Percentiles rank a stretch among this genome's conserved stretches.
Conservation (phyloP, 805 yeast genomes). For the Priceomyces melissophilus region DNA sequence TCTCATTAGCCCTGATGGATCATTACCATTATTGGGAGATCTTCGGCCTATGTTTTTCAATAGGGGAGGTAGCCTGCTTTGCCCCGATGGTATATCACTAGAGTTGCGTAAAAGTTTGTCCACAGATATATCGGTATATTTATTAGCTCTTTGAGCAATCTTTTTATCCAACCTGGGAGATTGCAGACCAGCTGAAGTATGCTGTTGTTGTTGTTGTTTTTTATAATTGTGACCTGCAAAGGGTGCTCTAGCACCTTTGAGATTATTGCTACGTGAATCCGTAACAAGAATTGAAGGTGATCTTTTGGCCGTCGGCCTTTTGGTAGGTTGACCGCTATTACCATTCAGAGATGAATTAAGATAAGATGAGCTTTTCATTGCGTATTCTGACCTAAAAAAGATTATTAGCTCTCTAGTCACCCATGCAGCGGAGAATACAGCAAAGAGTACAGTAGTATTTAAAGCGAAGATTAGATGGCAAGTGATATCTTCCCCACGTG, state of each 20-base stretch:
- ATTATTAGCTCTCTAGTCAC: not conserved
- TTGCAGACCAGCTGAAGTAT: slow-evolving; percentile 7
- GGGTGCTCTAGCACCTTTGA: slow-evolving; percentile 62
- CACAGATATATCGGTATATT: slow-evolving; percentile 76
- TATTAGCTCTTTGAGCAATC: slow-evolving; percentile 29
- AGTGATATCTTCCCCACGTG: not conserved
- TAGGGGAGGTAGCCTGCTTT: slow-evolving; percentile 42
- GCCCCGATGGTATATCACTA: slow-evolving; percentile 87
- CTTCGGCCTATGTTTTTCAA: slow-evolving; percentile 12
- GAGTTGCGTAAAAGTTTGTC: slow-evolving; percentile 73
- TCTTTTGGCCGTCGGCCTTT: slow-evolving; percentile 68
- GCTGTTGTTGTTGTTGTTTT: slow-evolving; percentile 28
- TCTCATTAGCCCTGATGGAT: slow-evolving; percentile 1
- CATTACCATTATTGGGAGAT: slow-evolving; percentile 8
- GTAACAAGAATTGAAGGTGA: slow-evolving; percentile 94
- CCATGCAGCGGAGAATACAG: too few relatives aligned
- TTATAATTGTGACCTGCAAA: slow-evolving; percentile 64
- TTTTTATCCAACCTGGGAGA: slow-evolving; percentile 15
- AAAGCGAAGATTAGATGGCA: not conserved
- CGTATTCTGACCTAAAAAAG: not conserved
- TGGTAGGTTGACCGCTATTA: slow-evolving; percentile 7
- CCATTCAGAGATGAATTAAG: not conserved
- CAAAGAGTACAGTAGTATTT: too few relatives aligned
- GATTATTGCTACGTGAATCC: slow-evolving; percentile 63
- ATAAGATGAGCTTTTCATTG: not conserved